Conservation (phyloP, 2,329 filamentous ascomycete genomes). For the Alternaria gaisen region DNA sequence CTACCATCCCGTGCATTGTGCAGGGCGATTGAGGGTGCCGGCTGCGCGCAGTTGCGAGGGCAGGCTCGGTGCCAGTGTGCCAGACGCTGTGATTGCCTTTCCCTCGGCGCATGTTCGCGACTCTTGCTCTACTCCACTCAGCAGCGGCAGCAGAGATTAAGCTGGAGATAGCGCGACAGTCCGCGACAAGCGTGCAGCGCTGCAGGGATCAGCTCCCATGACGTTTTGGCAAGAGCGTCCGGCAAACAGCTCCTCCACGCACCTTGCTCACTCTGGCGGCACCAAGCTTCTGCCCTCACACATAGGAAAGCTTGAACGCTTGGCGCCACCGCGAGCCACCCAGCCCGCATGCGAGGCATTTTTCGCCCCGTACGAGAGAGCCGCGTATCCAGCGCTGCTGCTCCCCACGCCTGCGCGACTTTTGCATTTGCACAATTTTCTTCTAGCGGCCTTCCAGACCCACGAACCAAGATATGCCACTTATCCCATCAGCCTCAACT, state of each 20-base stretch:
- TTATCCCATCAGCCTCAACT: constrained; percentile 8
- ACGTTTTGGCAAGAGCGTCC: constrained; percentile 16
- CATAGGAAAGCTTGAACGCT: constrained; percentile 14
- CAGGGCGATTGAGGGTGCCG: not conserved
- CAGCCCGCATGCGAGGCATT: constrained; percentile 10
- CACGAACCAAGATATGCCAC: constrained; percentile 15
- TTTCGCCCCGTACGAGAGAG: constrained; percentile 19
- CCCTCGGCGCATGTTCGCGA: not conserved
- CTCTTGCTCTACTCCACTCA: constrained; percentile 7
- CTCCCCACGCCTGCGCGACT: constrained; percentile 24
- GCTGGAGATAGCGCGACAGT: constrained; percentile 33
- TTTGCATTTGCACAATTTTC: constrained; percentile 29
- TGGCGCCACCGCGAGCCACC: constrained; percentile 7
- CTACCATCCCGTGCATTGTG: not conserved
- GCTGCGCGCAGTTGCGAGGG: not conserved
- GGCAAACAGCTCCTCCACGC: constrained; percentile 3
- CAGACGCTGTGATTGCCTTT: not conserved
- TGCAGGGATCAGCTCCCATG: constrained; percentile 19
- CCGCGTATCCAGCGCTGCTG: constrained; percentile 5
- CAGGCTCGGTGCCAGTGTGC: not conserved
- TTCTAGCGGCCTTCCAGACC: constrained; percentile 26
- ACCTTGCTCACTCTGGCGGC: constrained; percentile 1
- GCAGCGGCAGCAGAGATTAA: constrained; percentile 33
- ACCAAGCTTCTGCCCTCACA: constrained; percentile 17
- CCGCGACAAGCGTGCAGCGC: constrained; percentile 17